A percentile compares a stretch with the other conserved stretches of the same genome.
These are phyloP conservation scores for Balakata baccata DNA, from an alignment of 345 rosid genomes.

Conservation along the genomic window DNA sequence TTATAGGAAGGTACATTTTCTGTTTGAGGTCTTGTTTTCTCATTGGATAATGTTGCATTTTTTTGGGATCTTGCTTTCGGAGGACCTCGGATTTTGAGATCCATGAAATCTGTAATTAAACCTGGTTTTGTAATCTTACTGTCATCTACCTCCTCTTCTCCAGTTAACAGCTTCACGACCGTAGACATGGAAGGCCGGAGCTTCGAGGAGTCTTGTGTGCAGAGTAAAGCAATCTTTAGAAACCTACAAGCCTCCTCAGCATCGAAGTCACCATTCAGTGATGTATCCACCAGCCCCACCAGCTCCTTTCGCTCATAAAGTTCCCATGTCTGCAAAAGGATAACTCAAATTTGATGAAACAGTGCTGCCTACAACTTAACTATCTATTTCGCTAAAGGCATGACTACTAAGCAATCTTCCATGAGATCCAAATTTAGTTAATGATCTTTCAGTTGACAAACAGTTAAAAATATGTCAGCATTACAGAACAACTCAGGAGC, in stretches of 20 bases:
- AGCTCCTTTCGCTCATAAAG: conserved; percentile 69
- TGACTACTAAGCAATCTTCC: too few relatives aligned
- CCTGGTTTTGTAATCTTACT: conserved; percentile 58
- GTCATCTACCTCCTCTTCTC: conserved; percentile 39
- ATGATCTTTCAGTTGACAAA: too few relatives aligned
- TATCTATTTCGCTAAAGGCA: too few relatives aligned
- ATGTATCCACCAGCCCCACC: conserved; percentile 53
- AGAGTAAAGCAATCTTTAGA: conserved; percentile 66
- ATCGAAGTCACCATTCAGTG: conserved; percentile 56
- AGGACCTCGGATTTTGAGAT: conserved; percentile 55
- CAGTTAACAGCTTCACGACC: conserved; percentile 53
- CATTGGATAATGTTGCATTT: conserved; percentile 32
- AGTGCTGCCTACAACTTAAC: background rate
- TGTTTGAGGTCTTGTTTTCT: conserved; percentile 13
- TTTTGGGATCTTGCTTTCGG: conserved; percentile 18
- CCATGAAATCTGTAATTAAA: conserved; percentile 75
- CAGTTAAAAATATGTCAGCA: too few relatives aligned
- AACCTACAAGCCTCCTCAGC: conserved; percentile 67
- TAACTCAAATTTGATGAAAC: conserved; percentile 7
- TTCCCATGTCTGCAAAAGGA: conserved; percentile 70
- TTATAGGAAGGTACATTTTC: conserved; percentile 35
- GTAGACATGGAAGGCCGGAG: conserved; percentile 72
- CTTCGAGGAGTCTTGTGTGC: conserved; percentile 73
- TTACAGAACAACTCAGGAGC: too few relatives aligned
- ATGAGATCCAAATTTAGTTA: too few relatives aligned